phyloP scores from a whole-genome alignment of 2,329 filamentous ascomycete genomes.

The Trichoderma arundinaceum region DNA sequence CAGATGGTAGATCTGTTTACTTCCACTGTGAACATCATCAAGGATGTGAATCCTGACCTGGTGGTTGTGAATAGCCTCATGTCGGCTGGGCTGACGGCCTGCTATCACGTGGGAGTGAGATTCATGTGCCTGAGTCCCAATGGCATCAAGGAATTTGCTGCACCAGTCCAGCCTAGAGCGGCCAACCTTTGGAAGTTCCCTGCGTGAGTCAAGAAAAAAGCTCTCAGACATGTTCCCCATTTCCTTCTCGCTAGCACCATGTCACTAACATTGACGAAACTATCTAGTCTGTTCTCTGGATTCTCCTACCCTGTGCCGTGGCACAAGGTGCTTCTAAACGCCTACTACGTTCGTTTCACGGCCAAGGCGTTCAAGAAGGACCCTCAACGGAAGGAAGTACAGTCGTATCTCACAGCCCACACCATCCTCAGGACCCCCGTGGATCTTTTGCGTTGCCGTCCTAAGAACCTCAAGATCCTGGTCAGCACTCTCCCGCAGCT shows the following conservation, averaged over 20 bases:
- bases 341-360: constrained; percentile 40
- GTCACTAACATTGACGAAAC: neutral
- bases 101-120: constrained; percentile 43
- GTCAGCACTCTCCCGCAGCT: constrained; percentile 41
- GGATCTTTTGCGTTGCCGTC: constrained; percentile 35
- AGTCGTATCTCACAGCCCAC: constrained; percentile 31
- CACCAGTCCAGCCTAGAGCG: constrained; percentile 46
- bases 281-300: constrained; percentile 47
- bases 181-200: constrained; percentile 47
- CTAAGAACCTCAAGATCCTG: constrained; percentile 36
- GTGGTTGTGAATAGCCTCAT: constrained; percentile 53
- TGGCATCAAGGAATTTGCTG: constrained; percentile 49
- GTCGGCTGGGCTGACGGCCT: constrained; percentile 51
- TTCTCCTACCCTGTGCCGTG: constrained; percentile 54
- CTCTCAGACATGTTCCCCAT: neutral
- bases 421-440: constrained; percentile 36
- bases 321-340: constrained; percentile 50
- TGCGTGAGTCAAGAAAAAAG: constrained; percentile 40
- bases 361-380: constrained; percentile 24
- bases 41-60: constrained; percentile 46
- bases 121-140: constrained; percentile 53
- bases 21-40: constrained; percentile 47
- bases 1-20: constrained; percentile 51
- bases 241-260: neutral
- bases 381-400: constrained; percentile 29